Base-by-base conservation (phyloP, 2,329 filamentous ascomycete genomes). In the Daldinia sp. region DNA sequence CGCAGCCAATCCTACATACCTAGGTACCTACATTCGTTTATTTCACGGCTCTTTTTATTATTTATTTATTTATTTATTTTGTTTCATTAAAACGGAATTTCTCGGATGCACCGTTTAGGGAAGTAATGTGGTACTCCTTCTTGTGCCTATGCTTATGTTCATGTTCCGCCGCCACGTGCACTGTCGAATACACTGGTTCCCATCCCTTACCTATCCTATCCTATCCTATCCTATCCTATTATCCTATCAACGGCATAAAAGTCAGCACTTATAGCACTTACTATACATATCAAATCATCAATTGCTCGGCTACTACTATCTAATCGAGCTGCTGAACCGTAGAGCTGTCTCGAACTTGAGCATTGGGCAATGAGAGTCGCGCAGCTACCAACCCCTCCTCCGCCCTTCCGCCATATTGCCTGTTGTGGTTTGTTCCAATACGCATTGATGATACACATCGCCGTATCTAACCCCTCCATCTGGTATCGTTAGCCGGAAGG, bases 91-190 rank as follows among this genome's bases (percentile, higher is more conserved):
- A 60, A 50, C 47, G 45, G 54, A 45, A 58, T 29, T 32, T 39
- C 29, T 55, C 19, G 21, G 25, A 37, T 19, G 37, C n/a, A 54
- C 57, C 30, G 48, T 66, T 41, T 54, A 32, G n/a, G 25, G 27
- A 30, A 35, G 25, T 50, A 41, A 34, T 13, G 27, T 45, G 30
- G 30, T 41, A 52, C 58, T 63, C 45, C 60, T 17, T 58, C 58
- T 57, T 56, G 35, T 58, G 64, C 50, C 11, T 35, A 48, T 49
- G 51, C 48, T 30, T 32, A 29, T 51, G 45, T 37, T 17, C 15
- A 54, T n/a, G 10, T 34, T 25, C 62, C 48, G 34, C 55, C 52
- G 47, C 61, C 64, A 67, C 58, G 61, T 67, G 61, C 55, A 37
- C 55, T 48, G 27, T 52, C 17, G 50, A 55, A 60, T 53, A 51